phyloP scores from a whole-genome alignment of 768 basidiomycete genomes.

The Filobasidium floriforme region DNA sequence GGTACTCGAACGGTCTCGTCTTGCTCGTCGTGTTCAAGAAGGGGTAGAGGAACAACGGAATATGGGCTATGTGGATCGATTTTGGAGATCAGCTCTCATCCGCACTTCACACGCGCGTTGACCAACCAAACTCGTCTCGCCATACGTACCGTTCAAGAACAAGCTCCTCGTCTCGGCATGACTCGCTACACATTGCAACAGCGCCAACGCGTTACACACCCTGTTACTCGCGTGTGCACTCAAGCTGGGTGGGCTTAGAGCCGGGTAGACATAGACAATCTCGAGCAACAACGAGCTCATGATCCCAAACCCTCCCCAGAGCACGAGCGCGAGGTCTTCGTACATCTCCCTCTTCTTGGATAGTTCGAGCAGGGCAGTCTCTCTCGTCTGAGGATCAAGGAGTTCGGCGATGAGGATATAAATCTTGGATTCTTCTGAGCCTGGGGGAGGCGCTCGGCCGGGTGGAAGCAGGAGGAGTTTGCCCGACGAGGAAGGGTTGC shows the following conservation, averaged over 20 bases:
- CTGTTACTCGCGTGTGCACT: constrained; percentile 97
- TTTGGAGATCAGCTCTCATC: neutral
- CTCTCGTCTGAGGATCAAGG: constrained; percentile 58
- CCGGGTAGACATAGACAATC: constrained; percentile 95
- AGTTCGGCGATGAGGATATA: constrained; percentile 65
- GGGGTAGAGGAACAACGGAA: constrained; percentile 89
- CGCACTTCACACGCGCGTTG: neutral
- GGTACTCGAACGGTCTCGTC: constrained; percentile 98
- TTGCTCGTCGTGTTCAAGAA: constrained; percentile 98
- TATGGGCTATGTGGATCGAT: constrained; percentile 60
- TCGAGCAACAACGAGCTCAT: constrained; percentile 97
- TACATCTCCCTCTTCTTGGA: constrained; percentile 99
- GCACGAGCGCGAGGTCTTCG: constrained; percentile 90
- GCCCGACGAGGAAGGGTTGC: constrained; percentile 25
- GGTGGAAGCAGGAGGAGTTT: constrained; percentile 40
- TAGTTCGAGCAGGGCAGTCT: constrained; percentile 82
- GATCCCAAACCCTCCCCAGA: constrained; percentile 70
- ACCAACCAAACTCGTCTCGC: no score
- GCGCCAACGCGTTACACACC: constrained; percentile 95
- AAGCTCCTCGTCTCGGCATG: constrained; percentile 92
- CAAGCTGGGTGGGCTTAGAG: constrained; percentile 87
- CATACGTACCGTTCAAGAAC: constrained; percentile 81
- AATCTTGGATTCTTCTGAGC: constrained; percentile 68
- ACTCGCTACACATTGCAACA: constrained; percentile 95
- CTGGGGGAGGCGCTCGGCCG: constrained; percentile 34